Percentiles rank a stretch among this genome's conserved stretches.
Conservation (phyloP, 2,329 filamentous ascomycete species). For the Boeremia exigua region DNA sequence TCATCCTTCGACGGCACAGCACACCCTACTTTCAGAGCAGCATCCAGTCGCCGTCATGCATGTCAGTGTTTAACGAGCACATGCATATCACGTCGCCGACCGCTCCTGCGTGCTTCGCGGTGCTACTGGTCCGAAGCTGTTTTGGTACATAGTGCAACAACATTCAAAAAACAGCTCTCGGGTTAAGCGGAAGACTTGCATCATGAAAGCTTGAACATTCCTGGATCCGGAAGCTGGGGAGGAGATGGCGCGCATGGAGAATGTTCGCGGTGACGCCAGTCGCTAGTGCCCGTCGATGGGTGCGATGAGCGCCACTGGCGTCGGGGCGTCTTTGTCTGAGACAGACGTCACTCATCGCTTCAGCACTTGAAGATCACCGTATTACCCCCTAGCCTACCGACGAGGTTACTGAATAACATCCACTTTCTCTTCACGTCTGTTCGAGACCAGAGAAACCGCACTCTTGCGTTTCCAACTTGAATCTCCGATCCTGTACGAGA, state of each 20-base stretch:
- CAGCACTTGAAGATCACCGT: neutral
- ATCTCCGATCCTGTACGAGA: neutral
- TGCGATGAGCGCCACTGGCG: slow-evolving; percentile 8
- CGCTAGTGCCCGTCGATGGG: slow-evolving; percentile 9
- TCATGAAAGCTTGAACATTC: neutral
- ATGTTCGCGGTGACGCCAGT: slow-evolving; percentile 6
- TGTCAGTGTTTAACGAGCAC: neutral
- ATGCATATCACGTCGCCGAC: neutral
- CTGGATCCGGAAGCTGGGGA: slow-evolving; percentile 6
- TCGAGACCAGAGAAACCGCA: neutral
- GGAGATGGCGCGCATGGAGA: neutral
- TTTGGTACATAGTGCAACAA: neutral
- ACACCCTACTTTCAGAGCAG: slow-evolving; percentile 1
- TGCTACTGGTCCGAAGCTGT: neutral
- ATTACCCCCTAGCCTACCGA: neutral
- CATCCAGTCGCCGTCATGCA: slow-evolving; percentile 6
- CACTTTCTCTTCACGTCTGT: neutral
- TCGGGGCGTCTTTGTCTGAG: slow-evolving; percentile 11
- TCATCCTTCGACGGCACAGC: slow-evolving; percentile 8
- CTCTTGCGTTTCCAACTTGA: neutral
- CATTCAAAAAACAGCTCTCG: neutral
- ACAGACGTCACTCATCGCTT: slow-evolving; percentile 13
- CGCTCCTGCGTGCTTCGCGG: neutral
- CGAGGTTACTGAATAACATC: neutral
- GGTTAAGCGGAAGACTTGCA: neutral